Conservation (phyloP, 2,329 filamentous ascomycete genomes). For the Dactylonectria estremocensis region DNA sequence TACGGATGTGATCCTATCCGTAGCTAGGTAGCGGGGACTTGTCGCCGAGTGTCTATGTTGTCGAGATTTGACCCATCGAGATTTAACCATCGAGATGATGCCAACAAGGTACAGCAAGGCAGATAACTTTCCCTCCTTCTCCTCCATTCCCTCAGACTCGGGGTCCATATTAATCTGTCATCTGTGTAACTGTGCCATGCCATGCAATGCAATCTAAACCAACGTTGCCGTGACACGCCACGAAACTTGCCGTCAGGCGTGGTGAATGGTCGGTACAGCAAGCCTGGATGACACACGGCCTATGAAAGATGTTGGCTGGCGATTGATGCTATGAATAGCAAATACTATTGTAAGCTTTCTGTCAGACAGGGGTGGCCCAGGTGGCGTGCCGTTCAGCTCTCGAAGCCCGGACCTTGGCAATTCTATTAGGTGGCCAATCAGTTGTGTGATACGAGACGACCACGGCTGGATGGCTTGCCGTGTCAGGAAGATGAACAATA, state of each 20-base stretch:
- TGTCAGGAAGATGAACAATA: not conserved
- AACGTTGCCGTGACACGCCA: slow-evolving; percentile 3
- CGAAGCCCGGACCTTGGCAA: slow-evolving; percentile 9
- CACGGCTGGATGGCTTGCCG: not conserved
- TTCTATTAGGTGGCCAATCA: not conserved
- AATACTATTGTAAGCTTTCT: slow-evolving; percentile 27
- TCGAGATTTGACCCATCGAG: not conserved
- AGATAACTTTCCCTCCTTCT: not conserved
- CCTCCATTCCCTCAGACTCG: not conserved
- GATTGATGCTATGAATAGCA: slow-evolving; percentile 29
- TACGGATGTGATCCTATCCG: not conserved
- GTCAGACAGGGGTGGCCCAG: slow-evolving; percentile 26
- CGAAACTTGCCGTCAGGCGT: not conserved
- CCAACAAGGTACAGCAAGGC: not conserved
- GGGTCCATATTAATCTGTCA: not conserved
- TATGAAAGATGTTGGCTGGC: not conserved
- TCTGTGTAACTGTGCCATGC: slow-evolving; percentile 1
- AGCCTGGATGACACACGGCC: not conserved
- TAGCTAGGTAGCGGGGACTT: not conserved
- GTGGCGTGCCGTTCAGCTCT: slow-evolving; percentile 19
- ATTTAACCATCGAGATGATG: not conserved
- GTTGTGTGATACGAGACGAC: not conserved
- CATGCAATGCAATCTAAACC: slow-evolving; percentile 7
- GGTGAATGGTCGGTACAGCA: not conserved
- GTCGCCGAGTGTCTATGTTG: not conserved